Evolutionary conservation across 2,329 filamentous ascomycete species (phyloP).

Genomic region (Pseudocercospora vitis): DNA sequence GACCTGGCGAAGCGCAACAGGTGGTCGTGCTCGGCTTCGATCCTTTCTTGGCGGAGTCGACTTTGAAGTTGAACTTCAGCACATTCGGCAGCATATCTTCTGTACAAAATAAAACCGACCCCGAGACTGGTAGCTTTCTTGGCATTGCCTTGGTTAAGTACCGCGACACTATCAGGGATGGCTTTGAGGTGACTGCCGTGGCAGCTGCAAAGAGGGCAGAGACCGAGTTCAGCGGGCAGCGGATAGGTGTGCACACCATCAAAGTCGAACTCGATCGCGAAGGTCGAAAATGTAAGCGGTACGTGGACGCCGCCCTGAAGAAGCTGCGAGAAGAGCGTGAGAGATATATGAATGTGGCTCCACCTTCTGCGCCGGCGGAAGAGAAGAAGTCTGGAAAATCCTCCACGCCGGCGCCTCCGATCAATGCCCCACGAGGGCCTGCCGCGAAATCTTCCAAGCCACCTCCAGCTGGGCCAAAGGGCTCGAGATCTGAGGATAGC

Average conservation of each 20-base stretch:
- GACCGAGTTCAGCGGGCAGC: constrained; percentile 71
- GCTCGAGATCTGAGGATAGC: constrained; percentile 38
- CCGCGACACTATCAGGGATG: constrained; percentile 64
- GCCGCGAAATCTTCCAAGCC: constrained; percentile 53
- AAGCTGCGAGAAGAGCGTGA: constrained; percentile 64
- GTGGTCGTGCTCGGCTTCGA: constrained; percentile 97
- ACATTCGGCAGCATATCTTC: constrained; percentile 84
- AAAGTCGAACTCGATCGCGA: constrained; percentile 88
- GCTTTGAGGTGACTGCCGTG: constrained; percentile 63
- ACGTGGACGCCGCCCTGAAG: constrained; percentile 73
- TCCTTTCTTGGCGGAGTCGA: constrained; percentile 74
- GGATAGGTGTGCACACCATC: constrained; percentile 74
- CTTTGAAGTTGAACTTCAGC: constrained; percentile 70
- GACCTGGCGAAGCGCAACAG: constrained; percentile 84
- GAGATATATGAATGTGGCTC: constrained; percentile 38
- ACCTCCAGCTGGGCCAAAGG: constrained; percentile 32
- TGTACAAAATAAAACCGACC: constrained; percentile 92
- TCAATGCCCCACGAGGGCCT: constrained; percentile 80
- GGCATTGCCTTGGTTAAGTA: constrained; percentile 92
- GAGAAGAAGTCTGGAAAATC: constrained; percentile 38
- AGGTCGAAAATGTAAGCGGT: constrained; percentile 74
- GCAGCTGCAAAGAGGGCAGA: constrained; percentile 81
- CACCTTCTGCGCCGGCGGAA: constrained; percentile 33
- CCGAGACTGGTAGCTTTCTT: constrained; percentile 87
- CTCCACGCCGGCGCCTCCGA: constrained; percentile 66